Percentiles rank a stretch among this genome's conserved stretches.
Conservation (phyloP, 495 filamentous ascomycete species). For the Penicillium bovifimosum region DNA sequence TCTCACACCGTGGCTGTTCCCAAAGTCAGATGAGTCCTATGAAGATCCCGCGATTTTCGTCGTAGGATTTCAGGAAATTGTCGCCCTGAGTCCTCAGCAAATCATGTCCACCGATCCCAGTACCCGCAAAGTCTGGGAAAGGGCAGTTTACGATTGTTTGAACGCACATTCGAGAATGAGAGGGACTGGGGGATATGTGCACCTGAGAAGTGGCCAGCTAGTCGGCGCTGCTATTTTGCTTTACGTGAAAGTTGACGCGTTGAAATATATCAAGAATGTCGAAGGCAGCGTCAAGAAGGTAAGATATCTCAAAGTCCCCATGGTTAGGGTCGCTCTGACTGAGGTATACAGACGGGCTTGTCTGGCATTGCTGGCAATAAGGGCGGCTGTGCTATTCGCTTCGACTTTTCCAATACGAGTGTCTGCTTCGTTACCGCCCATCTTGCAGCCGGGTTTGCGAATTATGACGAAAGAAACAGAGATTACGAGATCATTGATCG, state of each 20-base stretch:
- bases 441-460: conserved; percentile 92
- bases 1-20: conserved; percentile 76
- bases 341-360: conserved; percentile 65
- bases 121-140: conserved; percentile 80
- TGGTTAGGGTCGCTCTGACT: conserved; percentile 6
- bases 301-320: conserved; percentile 1
- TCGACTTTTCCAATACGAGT: conserved; percentile 90
- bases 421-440: conserved; percentile 97
- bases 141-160: conserved; percentile 68
- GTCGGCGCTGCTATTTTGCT: conserved; percentile 90
- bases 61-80: conserved; percentile 96
- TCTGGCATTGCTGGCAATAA: conserved; percentile 98
- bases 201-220: conserved; percentile 86
- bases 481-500: conserved; percentile 88
- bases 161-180: conserved; percentile 59
- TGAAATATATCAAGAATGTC: conserved; percentile 87
- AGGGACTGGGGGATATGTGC: conserved; percentile 72
- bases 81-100: conserved; percentile 92
- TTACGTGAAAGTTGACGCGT: conserved; percentile 71
- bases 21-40: conserved; percentile 42
- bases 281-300: conserved; percentile 92
- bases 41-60: conserved; percentile 58
- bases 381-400: conserved; percentile 91
- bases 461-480: conserved; percentile 91
- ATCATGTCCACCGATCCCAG: conserved; percentile 98